phyloP scores from a whole-genome alignment of 495 filamentous ascomycete genomes.

The Daldinia vernicosa region DNA sequence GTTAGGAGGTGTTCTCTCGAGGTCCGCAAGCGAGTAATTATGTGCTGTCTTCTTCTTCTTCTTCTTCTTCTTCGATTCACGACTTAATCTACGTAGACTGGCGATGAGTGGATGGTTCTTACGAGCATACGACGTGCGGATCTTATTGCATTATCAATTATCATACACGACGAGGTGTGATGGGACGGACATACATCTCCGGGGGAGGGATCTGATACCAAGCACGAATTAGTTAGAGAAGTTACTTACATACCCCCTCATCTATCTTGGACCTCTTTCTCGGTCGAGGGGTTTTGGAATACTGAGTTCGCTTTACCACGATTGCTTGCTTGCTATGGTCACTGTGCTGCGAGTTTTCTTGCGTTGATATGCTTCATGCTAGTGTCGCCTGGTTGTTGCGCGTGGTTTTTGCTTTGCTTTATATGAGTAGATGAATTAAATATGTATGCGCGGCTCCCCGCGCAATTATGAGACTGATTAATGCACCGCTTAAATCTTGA shows the following conservation, averaged over 20 bases:
- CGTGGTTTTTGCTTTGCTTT: not conserved
- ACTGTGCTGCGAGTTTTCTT: not conserved
- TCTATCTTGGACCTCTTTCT: conserved; percentile 3
- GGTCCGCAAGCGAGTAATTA: conserved; percentile 21
- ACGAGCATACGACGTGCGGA: conserved; percentile 39
- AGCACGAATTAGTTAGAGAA: conserved; percentile 11
- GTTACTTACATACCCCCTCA: conserved; percentile 16
- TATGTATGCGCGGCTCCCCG: too few species aligned
- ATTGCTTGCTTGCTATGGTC: not conserved
- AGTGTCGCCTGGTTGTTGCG: not conserved
- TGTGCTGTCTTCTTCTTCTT: conserved; percentile 23
- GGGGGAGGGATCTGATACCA: conserved; percentile 44
- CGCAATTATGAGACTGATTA: not conserved
- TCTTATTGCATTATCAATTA: conserved; percentile 40
- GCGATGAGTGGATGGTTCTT: conserved; percentile 23
- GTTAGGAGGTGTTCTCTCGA: not conserved
- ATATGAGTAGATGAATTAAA: not conserved
- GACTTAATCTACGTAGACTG: conserved; percentile 21
- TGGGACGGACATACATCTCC: conserved; percentile 28
- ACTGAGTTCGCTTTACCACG: conserved; percentile 2
- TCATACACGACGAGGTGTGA: conserved; percentile 40
- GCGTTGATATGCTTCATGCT: not conserved
- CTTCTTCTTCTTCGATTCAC: conserved; percentile 22
- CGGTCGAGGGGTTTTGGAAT: conserved; percentile 11
- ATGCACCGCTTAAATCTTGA: not conserved